Evolutionary conservation across 2,329 filamentous ascomycete genomes (phyloP).

Genomic region (Dactylellina haptotyla): DNA sequence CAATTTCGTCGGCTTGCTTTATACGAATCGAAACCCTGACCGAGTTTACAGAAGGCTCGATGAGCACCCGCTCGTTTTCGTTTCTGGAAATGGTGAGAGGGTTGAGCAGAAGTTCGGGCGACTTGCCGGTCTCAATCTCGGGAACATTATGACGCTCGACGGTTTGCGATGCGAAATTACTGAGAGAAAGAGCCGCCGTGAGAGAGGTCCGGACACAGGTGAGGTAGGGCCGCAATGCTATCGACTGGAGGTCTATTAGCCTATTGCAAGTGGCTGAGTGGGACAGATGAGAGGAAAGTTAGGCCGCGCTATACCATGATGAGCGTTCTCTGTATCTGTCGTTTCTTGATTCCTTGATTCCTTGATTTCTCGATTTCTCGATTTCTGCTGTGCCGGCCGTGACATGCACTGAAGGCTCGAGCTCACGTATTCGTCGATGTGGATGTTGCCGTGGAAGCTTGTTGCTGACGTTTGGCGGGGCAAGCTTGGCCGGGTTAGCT

Average conservation of each 20-base stretch:
- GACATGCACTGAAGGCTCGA: too few relatives aligned
- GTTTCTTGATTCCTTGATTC: too few relatives aligned
- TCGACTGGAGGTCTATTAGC: constrained; percentile 70
- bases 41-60: constrained; percentile 96
- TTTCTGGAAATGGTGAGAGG: constrained; percentile 91
- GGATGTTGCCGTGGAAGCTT: not conserved
- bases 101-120: constrained; percentile 92
- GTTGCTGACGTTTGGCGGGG: constrained; percentile 34
- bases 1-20: constrained; percentile 99
- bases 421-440: not conserved
- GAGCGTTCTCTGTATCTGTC: not conserved
- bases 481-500: constrained; percentile 31
- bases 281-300: not conserved
- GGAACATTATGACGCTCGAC: constrained; percentile 98
- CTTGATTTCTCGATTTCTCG: too few relatives aligned
- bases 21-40: constrained; percentile 98
- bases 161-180: constrained; percentile 97
- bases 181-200: constrained; percentile 89
- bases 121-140: constrained; percentile 91
- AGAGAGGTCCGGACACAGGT: constrained; percentile 94
- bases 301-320: constrained; percentile 28
- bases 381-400: too few relatives aligned
- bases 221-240: constrained; percentile 95
- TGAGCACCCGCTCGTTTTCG: constrained; percentile 94
- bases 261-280: not conserved